Base-by-base conservation (phyloP, 108 stramenopile genomes). In the Cyclotella cryptica region DNA sequence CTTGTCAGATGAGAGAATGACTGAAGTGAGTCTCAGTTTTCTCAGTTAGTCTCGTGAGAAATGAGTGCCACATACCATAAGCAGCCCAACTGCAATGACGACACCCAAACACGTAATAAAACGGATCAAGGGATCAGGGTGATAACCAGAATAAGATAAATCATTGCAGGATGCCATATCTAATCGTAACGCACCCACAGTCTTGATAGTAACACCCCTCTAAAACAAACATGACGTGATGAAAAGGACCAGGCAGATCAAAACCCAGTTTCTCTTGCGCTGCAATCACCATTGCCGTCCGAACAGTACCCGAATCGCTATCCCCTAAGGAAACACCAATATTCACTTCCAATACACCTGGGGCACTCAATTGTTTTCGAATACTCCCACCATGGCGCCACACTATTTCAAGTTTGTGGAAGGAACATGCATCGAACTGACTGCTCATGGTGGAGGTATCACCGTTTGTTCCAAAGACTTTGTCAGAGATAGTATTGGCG, bases 381-480 rank as follows among this genome's bases (percentile, higher is more conserved):
- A 65, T 41, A 28, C 44, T 28, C 17, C 57, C 28, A 26, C 26
- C 26, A 35, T 66, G 75, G 17, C 80, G 39, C 44, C 62, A 47
- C 5, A 72, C 79, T 0, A 79, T 67, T 30, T 55, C 26, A 17
- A 78, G 40, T 43, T 84, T 75, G 13, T 74, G 66, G n/a, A 80
- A 80, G 27, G 79, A 84, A 43, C 83, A 84, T 30, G 43, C 74
- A 15, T 44, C 55, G 8, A 76, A 76, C 9, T 72, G 78, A 44
- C 42, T 67, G 1, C 17, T 46, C 45, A 79, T 41, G 18, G 64
- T 83, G 43, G 49, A 43, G 7, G 47, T 28, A 64, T 83, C 78
- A 39, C 78, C 73, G 21, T 54, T 24, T 6, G 77, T 79, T n/a
- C 82, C 82, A 40, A 83, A 83, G 28, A 83, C 42, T 63, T 84